Evolutionary conservation across 805 yeast genomes (phyloP).

Genomic region (Metschnikowia arizonensis): DNA sequence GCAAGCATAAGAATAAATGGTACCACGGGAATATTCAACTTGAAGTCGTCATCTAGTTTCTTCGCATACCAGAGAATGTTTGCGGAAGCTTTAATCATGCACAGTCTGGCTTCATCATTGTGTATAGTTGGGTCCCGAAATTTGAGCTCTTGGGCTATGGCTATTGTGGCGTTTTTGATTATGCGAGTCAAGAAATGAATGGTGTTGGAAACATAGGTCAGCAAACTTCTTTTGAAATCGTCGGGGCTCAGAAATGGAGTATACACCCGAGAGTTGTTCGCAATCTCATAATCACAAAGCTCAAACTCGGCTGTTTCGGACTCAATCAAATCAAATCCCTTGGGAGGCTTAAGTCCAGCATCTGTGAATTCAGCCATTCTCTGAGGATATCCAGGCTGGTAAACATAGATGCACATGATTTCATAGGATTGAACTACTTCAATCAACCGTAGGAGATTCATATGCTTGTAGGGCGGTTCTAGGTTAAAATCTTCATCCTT

Average conservation of each 20-base stretch:
- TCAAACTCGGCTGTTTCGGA: slow-evolving; percentile 26
- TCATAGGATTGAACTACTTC: slow-evolving; percentile 30
- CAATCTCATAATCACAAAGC: slow-evolving; percentile 21
- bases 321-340: slow-evolving; percentile 24
- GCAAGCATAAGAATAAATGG: slow-evolving; percentile 13
- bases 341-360: slow-evolving; percentile 6
- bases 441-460: slow-evolving; percentile 27
- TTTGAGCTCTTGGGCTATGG: slow-evolving; percentile 26
- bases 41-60: slow-evolving; percentile 18
- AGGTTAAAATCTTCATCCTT: slow-evolving; percentile 38
- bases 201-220: slow-evolving; percentile 17
- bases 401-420: slow-evolving; percentile 30
- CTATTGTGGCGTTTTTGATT: slow-evolving; percentile 25
- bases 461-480: slow-evolving; percentile 24
- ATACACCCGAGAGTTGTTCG: slow-evolving; percentile 1
- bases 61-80: slow-evolving; percentile 26
- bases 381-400: slow-evolving; percentile 11
- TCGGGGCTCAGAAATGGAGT: background rate
- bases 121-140: slow-evolving; percentile 23
- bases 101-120: slow-evolving; percentile 23
- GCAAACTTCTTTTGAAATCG: slow-evolving; percentile 6
- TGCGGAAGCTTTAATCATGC: slow-evolving; percentile 22
- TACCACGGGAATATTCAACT: slow-evolving; percentile 25
- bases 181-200: slow-evolving; percentile 26
- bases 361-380: background rate